phyloP scores from a whole-genome alignment of 768 basidiomycete species.

The Calocybe gangraenosa region DNA sequence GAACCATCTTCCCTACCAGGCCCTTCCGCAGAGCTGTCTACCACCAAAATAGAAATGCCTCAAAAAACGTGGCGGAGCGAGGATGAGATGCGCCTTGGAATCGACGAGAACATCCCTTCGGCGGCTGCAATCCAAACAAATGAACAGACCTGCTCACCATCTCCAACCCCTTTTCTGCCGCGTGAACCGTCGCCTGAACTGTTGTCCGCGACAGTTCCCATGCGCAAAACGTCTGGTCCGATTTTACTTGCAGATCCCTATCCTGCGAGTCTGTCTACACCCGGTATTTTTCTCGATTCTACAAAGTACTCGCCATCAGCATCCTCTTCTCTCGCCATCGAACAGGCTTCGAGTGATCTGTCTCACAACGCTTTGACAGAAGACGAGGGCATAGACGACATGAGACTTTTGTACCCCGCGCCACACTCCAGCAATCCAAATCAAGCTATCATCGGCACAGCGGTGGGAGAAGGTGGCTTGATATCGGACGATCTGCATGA shows the following conservation, averaged over 20 bases:
- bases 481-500: conserved; percentile 16
- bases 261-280: conserved; percentile 46
- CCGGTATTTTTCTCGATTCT: conserved; percentile 17
- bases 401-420: conserved; percentile 21
- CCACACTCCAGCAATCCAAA: background rate
- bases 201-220: conserved; percentile 9
- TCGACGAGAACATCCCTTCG: background rate
- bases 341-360: no score
- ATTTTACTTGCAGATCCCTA: conserved; percentile 38
- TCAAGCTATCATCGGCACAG: background rate
- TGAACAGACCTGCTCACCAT: background rate
- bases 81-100: no score
- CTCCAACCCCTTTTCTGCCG: background rate
- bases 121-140: background rate
- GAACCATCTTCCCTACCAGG: background rate
- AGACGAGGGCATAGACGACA: conserved; percentile 6
- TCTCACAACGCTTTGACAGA: no score
- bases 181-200: conserved; percentile 2
- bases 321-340: conserved; percentile 1
- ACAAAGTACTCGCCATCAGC: conserved; percentile 11
- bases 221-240: conserved; percentile 24
- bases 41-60: background rate
- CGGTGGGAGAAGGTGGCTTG: background rate
- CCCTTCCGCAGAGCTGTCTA: background rate
- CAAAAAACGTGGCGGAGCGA: background rate